Percentiles rank a stretch among this genome's conserved stretches.
Evolutionary conservation across 108 stramenopile species (phyloP).

Genomic region (Seminavis robusta): DNA sequence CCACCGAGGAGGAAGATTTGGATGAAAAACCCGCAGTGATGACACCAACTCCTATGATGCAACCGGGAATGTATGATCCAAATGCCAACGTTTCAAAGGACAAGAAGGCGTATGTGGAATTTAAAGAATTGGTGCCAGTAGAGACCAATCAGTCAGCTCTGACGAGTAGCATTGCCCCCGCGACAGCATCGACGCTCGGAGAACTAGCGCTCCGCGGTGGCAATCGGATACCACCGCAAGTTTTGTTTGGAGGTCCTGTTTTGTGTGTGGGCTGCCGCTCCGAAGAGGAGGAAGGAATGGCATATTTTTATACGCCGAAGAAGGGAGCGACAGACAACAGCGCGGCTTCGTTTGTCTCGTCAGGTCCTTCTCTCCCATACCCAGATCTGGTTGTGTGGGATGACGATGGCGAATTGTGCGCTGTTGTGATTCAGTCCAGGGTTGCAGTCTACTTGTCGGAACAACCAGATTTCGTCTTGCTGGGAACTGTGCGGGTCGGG

Average conservation of each 20-base stretch:
- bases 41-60: background rate
- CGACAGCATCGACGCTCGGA: constrained; percentile 55
- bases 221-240: constrained; percentile 56
- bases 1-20: background rate
- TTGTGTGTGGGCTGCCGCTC: constrained; percentile 62
- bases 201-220: constrained; percentile 62
- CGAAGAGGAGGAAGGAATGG: constrained; percentile 44
- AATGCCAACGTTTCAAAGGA: background rate
- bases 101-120: constrained; percentile 28
- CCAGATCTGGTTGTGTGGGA: constrained; percentile 82
- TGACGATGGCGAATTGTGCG: constrained; percentile 72
- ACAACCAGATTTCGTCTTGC: constrained; percentile 54
- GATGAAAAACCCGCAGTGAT: background rate
- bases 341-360: constrained; percentile 47
- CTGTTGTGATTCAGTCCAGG: constrained; percentile 50
- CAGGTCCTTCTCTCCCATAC: constrained; percentile 74
- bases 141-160: constrained; percentile 49
- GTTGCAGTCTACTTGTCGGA: constrained; percentile 72
- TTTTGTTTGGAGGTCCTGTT: constrained; percentile 78
- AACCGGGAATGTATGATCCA: no score
- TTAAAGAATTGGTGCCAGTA: constrained; percentile 50
- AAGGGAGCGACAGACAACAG: constrained; percentile 42
- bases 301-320: constrained; percentile 74
- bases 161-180: constrained; percentile 41
- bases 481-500: constrained; percentile 52